Evolutionary conservation across 148 eudicot species (phyloP).

Genomic region (Silene latifolia): DNA sequence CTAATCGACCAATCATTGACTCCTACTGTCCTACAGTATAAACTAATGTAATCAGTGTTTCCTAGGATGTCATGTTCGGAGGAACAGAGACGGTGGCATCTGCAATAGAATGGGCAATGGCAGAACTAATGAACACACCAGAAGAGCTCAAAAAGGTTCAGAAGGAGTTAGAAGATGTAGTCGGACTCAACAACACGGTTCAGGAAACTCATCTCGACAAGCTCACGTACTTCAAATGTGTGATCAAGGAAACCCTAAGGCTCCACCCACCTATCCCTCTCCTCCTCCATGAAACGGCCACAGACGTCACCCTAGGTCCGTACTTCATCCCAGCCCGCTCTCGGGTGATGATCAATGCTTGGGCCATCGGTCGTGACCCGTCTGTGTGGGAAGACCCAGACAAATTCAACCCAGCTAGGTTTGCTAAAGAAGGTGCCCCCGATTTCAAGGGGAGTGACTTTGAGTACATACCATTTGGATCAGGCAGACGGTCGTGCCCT

Average conservation of each 20-base stretch:
- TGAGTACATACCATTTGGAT: constrained; percentile 67
- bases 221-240: constrained; percentile 41
- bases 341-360: constrained; percentile 50
- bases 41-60: too few relatives aligned
- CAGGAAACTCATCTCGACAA: constrained; percentile 57
- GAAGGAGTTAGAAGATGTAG: constrained; percentile 39
- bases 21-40: not conserved
- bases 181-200: constrained; percentile 41
- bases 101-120: constrained; percentile 66
- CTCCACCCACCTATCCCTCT: constrained; percentile 67
- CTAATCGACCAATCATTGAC: not conserved
- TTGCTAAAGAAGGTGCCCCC: constrained; percentile 35
- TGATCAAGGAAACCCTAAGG: constrained; percentile 53
- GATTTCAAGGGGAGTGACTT: constrained; percentile 54
- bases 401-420: constrained; percentile 36
- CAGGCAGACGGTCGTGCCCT: constrained; percentile 66
- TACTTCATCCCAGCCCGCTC: constrained; percentile 44
- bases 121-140: constrained; percentile 55
- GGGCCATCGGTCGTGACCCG: constrained; percentile 49
- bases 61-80: constrained; percentile 72
- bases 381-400: constrained; percentile 50
- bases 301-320: constrained; percentile 34
- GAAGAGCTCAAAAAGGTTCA: constrained; percentile 52
- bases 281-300: constrained; percentile 53
- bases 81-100: constrained; percentile 77